These are phyloP conservation scores for Ophiosphaerella herpotricha DNA, from an alignment of 2,329 filamentous ascomycete species.

Conservation along the genomic window DNA sequence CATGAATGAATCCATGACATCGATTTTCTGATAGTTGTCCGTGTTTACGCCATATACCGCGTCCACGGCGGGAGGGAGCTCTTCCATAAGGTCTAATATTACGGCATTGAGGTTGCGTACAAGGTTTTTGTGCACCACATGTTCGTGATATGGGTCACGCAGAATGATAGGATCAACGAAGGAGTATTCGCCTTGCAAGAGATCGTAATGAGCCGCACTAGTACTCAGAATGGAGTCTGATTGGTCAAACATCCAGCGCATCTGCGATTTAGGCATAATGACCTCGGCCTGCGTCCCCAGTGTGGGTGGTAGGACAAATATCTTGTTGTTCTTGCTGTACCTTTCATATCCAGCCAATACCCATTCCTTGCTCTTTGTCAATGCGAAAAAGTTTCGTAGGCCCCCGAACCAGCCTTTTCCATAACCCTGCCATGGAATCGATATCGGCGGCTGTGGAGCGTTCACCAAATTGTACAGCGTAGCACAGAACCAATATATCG, in stretches of 20 bases:
- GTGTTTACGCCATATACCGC: constrained; percentile 46
- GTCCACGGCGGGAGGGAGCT: constrained; percentile 41
- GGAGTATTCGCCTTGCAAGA: constrained; percentile 46
- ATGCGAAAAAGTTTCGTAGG: constrained; percentile 23
- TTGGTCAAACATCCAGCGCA: constrained; percentile 50
- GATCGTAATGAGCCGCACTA: constrained; percentile 45
- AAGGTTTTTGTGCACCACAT: constrained; percentile 49
- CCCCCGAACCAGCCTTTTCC: constrained; percentile 27
- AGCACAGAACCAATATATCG: constrained; percentile 23
- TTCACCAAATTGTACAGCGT: constrained; percentile 16
- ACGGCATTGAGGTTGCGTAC: constrained; percentile 46
- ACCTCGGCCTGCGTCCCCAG: constrained; percentile 34
- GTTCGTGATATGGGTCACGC: constrained; percentile 48
- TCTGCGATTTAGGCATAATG: constrained; percentile 41
- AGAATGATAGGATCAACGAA: constrained; percentile 45
- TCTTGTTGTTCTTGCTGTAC: constrained; percentile 29
- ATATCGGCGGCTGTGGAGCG: constrained; percentile 19
- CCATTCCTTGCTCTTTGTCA: constrained; percentile 30
- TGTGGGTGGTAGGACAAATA: constrained; percentile 32
- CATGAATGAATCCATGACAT: constrained; percentile 43
- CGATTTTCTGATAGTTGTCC: constrained; percentile 42
- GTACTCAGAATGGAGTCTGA: constrained; percentile 48
- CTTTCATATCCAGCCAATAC: constrained; percentile 24
- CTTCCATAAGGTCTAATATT: constrained; percentile 46
- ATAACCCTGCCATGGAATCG: constrained; percentile 30